Evolutionary conservation across 176 grass and related monocot genomes (phyloP).

Genomic region (Melocanna baccifera): DNA sequence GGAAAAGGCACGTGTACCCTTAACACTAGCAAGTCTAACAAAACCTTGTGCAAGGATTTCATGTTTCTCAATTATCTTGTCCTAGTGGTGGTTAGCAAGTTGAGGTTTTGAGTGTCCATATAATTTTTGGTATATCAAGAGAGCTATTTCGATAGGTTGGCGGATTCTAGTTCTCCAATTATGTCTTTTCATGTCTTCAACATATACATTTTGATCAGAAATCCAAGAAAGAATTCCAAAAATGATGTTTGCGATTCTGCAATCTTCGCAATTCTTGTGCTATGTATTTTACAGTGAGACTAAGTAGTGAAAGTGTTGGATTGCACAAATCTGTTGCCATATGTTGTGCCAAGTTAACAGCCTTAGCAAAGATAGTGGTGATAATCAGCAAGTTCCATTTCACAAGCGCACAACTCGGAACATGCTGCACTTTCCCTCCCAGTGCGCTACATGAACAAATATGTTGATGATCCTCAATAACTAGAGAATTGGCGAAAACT

Average conservation of each 20-base stretch:
- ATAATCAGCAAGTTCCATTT: background rate
- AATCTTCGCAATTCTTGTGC: background rate
- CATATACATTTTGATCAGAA: conserved; percentile 16
- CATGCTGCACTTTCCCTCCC: background rate
- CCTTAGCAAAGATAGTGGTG: background rate
- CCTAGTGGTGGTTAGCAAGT: background rate
- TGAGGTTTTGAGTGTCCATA: background rate
- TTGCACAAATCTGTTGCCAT: background rate
- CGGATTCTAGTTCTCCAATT: background rate
- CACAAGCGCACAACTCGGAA: background rate
- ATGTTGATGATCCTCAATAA: background rate
- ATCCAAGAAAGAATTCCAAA: background rate
- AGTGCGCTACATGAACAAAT: background rate
- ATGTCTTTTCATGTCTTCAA: conserved; percentile 1
- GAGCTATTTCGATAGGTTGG: background rate
- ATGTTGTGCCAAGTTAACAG: background rate
- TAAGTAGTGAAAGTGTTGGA: background rate
- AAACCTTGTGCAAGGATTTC: conserved; percentile 22
- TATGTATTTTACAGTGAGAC: conserved; percentile 13
- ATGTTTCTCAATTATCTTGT: background rate
- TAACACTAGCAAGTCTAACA: conserved; percentile 41
- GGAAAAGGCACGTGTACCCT: no score
- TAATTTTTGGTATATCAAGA: conserved; percentile 11
- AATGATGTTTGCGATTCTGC: background rate
- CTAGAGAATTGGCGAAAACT: background rate